phyloP scores from a whole-genome alignment of 1,284 basidiomycete genomes.

The Naganishia albida region DNA sequence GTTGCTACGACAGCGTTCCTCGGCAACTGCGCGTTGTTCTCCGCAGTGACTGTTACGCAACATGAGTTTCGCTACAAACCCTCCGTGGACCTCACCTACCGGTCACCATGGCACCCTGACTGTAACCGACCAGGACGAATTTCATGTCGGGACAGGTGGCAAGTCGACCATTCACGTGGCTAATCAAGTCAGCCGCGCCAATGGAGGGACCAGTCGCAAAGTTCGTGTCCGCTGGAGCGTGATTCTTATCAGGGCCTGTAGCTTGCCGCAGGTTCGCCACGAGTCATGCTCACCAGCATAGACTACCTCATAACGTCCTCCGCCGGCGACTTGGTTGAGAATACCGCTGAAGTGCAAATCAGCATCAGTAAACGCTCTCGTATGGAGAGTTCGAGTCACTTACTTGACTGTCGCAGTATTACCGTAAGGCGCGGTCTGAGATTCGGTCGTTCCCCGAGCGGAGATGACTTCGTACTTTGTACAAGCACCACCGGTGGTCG shows the following conservation, averaged over 20 bases:
- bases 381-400: neutral
- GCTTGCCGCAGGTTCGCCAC: too few species aligned
- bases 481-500: conserved; percentile 13
- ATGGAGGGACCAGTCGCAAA: conserved; percentile 26
- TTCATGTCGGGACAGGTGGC: conserved; percentile 27
- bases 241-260: neutral
- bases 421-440: conserved; percentile 22
- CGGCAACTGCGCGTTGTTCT: conserved; percentile 26
- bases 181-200: conserved; percentile 25
- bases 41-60: conserved; percentile 23
- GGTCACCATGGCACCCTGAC: conserved; percentile 24
- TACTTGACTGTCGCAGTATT: conserved; percentile 27
- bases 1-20: conserved; percentile 20
- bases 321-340: conserved; percentile 22
- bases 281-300: conserved; percentile 9
- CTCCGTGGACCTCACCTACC: neutral
- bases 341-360: conserved; percentile 7
- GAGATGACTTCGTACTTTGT: conserved; percentile 28
- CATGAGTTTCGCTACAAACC: neutral
- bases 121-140: conserved; percentile 30
- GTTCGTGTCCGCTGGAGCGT: conserved; percentile 10
- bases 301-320: conserved; percentile 28
- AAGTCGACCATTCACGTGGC: conserved; percentile 13
- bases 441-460: conserved; percentile 26
- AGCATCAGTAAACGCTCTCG: neutral